These are phyloP conservation scores for Closterium sp. DNA, from an alignment of 139 green algal genomes.

Conservation along the genomic window DNA sequence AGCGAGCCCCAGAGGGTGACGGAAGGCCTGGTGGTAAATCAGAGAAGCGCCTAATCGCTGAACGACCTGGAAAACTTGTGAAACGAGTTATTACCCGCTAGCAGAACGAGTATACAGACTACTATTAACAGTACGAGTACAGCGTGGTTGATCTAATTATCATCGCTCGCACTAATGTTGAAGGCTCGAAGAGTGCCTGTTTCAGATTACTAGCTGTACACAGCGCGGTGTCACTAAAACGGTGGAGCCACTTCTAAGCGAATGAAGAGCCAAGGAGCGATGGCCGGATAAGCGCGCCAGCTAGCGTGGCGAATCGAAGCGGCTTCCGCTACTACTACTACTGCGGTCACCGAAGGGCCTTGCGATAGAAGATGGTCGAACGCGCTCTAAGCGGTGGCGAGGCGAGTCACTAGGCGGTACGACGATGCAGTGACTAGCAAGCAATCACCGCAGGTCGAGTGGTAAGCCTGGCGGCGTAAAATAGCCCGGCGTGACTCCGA, in stretches of 20 bases:
- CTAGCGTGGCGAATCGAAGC: background rate
- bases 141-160: background rate
- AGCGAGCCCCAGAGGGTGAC: too few relatives aligned
- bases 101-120: background rate
- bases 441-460: background rate
- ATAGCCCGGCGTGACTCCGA: too few relatives aligned
- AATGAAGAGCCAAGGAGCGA: background rate
- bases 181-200: background rate
- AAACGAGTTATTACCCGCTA: background rate
- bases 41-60: background rate
- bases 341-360: background rate
- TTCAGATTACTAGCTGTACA: background rate
- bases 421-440: background rate
- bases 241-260: background rate
- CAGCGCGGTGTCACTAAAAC: background rate
- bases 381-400: background rate
- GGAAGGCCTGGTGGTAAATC: too few relatives aligned
- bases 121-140: too few relatives aligned
- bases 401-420: background rate
- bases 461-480: background rate
- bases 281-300: too few relatives aligned
- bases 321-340: background rate
- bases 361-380: background rate
- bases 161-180: background rate
- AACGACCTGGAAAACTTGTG: background rate